Conservation (phyloP, 2,329 filamentous ascomycete genomes). For the Microdochium nivale region DNA sequence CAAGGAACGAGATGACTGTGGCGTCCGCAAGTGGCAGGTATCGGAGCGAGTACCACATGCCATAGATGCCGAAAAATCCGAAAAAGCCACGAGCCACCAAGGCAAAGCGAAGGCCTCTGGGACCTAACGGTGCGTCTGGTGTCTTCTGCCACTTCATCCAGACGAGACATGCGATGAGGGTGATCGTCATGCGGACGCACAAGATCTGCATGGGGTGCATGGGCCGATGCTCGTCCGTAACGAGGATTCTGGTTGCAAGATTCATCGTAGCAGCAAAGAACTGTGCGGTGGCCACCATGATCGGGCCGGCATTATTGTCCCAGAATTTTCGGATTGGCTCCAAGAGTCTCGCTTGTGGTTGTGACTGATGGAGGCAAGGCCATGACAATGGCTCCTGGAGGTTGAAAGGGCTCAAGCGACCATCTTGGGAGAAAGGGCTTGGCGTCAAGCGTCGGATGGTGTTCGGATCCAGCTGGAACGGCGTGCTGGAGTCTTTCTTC, state of each 20-base stretch:
- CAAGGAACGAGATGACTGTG: conserved; percentile 81
- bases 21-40: conserved; percentile 82
- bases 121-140: conserved; percentile 63
- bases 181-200: conserved; percentile 71
- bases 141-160: conserved; percentile 69
- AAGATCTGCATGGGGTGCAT: conserved; percentile 82
- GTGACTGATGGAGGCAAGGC: background rate
- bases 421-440: conserved; percentile 29
- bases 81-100: conserved; percentile 59
- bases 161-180: conserved; percentile 51
- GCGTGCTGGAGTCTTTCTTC: conserved; percentile 1
- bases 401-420: conserved; percentile 13
- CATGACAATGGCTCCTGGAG: conserved; percentile 3
- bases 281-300: conserved; percentile 66
- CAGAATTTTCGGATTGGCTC: background rate
- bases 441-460: conserved; percentile 28
- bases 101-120: conserved; percentile 55
- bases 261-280: conserved; percentile 84
- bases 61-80: conserved; percentile 73
- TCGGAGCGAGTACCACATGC: conserved; percentile 58
- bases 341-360: background rate
- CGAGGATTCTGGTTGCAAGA: conserved; percentile 66
- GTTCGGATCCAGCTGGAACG: conserved; percentile 17
- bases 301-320: conserved; percentile 33
- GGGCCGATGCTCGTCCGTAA: conserved; percentile 44